These are phyloP conservation scores for Bjerkandera adusta DNA, from an alignment of 1,284 basidiomycete genomes.

Conservation along the genomic window DNA sequence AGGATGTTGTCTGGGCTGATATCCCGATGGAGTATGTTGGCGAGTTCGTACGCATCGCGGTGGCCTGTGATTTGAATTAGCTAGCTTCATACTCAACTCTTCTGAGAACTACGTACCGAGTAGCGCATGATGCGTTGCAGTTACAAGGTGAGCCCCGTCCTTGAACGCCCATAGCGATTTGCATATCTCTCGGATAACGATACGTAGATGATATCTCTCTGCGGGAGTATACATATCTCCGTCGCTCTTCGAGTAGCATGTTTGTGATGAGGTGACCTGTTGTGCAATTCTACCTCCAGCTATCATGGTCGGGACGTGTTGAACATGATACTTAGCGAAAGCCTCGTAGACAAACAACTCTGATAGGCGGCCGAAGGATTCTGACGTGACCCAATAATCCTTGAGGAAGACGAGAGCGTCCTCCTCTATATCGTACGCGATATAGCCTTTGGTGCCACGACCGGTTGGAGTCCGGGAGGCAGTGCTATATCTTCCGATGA, in stretches of 20 bases:
- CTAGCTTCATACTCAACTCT: background rate
- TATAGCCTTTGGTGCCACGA: slow-evolving; percentile 7
- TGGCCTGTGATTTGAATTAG: slow-evolving; percentile 10
- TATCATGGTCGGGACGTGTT: background rate
- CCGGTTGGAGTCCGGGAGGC: background rate
- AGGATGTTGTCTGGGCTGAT: slow-evolving; percentile 19
- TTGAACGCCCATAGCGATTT: background rate
- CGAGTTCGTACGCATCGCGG: slow-evolving; percentile 10
- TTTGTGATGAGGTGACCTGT: background rate
- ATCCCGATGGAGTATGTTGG: slow-evolving; percentile 18
- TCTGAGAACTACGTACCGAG: background rate
- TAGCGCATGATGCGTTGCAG: background rate
- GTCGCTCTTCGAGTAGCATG: background rate
- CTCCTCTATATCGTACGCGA: background rate
- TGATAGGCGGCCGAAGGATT: background rate
- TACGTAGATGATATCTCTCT: background rate
- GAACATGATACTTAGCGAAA: background rate
- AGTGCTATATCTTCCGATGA: slow-evolving; percentile 1
- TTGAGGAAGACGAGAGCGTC: slow-evolving; percentile 1
- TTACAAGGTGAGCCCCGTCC: background rate
- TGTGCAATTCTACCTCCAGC: slow-evolving; percentile 3
- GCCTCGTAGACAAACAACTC: background rate
- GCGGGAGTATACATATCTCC: background rate
- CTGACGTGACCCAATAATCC: slow-evolving; percentile 6
- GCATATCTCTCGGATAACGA: background rate